A percentile compares a stretch with the other conserved stretches of the same genome.
These are phyloP conservation scores for Blepharisma stoltei DNA, from an alignment of 73 alveolate species.

Conservation along the genomic window DNA sequence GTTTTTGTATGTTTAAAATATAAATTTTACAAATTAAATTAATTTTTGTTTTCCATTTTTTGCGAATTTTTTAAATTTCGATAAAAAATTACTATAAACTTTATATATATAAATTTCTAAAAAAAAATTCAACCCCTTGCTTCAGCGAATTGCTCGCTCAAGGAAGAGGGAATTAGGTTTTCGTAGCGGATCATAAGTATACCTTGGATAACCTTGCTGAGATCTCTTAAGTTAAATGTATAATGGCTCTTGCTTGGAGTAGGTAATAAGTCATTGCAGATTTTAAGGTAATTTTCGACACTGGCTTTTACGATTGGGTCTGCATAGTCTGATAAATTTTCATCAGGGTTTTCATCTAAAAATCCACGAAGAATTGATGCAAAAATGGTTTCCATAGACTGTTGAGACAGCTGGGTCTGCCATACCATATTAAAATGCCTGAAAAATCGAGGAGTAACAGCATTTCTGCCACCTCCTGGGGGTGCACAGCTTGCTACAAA, in stretches of 20 bases:
- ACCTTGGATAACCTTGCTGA: conserved; percentile 98
- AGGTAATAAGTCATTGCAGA: conserved; percentile 95
- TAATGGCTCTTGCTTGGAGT: conserved; percentile 99
- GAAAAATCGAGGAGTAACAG: conserved; percentile 99
- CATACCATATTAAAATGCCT: conserved; percentile 99
- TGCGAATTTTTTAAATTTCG: too few species aligned
- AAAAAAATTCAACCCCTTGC: too few species aligned
- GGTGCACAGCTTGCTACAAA: conserved; percentile 99
- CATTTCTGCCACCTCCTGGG: conserved; percentile 99
- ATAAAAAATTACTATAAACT: too few species aligned
- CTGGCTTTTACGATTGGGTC: conserved; percentile 86
- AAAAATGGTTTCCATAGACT: conserved; percentile 93
- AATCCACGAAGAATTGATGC: conserved; percentile 86
- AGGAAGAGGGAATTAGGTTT: too few species aligned
- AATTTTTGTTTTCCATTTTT: too few species aligned
- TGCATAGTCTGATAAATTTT: conserved; percentile 59
- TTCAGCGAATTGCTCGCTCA: too few species aligned
- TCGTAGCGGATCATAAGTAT: conserved; percentile 80
- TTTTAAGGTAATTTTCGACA: conserved; percentile 92
- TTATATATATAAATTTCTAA: too few species aligned
- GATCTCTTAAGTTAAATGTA: conserved; percentile 99
- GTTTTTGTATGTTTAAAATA: too few species aligned
- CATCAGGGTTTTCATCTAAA: conserved; percentile 62
- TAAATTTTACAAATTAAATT: too few species aligned
- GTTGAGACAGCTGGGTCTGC: conserved; percentile 94